These are phyloP conservation scores for Scalesia atractyloides DNA, from an alignment of 129 eudicot species.

Conservation along the genomic window DNA sequence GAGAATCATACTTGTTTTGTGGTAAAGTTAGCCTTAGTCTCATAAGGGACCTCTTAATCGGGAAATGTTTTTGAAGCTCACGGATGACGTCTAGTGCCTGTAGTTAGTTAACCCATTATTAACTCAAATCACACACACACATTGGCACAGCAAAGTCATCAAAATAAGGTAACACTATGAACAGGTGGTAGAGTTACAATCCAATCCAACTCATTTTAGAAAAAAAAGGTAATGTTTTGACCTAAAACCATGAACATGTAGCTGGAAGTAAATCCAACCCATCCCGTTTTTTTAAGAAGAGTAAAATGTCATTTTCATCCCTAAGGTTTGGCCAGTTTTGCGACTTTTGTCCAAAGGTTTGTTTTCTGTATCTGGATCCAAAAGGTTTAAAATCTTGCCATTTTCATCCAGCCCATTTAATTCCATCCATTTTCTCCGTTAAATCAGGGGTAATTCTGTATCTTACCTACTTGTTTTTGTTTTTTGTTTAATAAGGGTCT, in stretches of 20 bases:
- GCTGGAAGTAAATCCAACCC: not conserved
- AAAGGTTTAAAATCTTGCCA: too few relatives aligned
- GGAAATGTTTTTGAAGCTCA: constrained; percentile 89
- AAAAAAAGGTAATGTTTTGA: not conserved
- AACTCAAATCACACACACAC: not conserved
- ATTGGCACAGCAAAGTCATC: constrained; percentile 2
- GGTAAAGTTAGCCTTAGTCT: constrained; percentile 64
- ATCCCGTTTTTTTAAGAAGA: not conserved
- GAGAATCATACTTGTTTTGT: constrained; percentile 43
- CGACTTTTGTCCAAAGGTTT: too few relatives aligned
- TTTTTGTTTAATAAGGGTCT: too few relatives aligned
- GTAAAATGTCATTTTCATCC: too few relatives aligned
- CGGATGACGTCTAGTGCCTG: constrained; percentile 96
- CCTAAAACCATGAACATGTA: not conserved
- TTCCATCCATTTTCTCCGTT: too few relatives aligned
- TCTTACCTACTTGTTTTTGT: too few relatives aligned
- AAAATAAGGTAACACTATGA: constrained; percentile 1
- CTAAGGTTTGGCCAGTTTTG: too few relatives aligned
- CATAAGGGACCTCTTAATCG: constrained; percentile 92
- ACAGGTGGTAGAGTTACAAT: not conserved
- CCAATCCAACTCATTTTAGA: not conserved
- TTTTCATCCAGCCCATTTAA: too few relatives aligned
- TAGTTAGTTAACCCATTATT: constrained; percentile 14
- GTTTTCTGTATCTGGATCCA: too few relatives aligned
- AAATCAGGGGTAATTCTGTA: too few relatives aligned